A percentile compares a stretch with the other conserved stretches of the same genome.
Evolutionary conservation across 164 flowering plant genomes (phyloP).

Genomic region (Cinnamomum micranthum): DNA sequence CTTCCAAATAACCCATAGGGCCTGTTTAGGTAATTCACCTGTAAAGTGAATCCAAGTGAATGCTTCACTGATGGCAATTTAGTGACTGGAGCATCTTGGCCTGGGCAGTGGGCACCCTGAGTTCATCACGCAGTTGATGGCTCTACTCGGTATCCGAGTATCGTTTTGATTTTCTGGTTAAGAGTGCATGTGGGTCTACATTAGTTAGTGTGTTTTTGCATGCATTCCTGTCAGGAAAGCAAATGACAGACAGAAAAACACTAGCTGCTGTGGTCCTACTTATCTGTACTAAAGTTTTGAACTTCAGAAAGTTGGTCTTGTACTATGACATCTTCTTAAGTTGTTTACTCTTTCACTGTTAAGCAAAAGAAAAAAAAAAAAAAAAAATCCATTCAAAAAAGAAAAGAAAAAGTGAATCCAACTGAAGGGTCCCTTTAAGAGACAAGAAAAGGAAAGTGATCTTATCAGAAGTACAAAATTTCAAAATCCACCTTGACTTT

Average conservation of each 20-base stretch:
- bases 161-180: slow-evolving; percentile 34
- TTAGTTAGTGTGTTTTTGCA: background rate
- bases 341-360: background rate
- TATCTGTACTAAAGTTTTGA: too few species aligned
- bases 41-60: too few species aligned
- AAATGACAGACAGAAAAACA: background rate
- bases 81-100: slow-evolving; percentile 99
- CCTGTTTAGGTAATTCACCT: too few species aligned
- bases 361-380: too few species aligned
- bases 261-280: background rate
- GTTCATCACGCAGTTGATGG: slow-evolving; percentile 81
- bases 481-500: too few species aligned
- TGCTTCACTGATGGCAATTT: slow-evolving; percentile 93
- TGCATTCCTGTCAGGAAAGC: background rate
- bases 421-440: too few species aligned
- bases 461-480: too few species aligned
- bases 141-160: slow-evolving; percentile 61
- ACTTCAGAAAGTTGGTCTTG: background rate
- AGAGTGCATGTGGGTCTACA: background rate
- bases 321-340: background rate
- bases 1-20: too few species aligned
- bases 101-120: slow-evolving; percentile 68
- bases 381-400: too few species aligned
- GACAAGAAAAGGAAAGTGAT: too few species aligned
- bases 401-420: too few species aligned